phyloP scores from a whole-genome alignment of 805 yeast species.

The Vanderwaltozyma verrucispora region DNA sequence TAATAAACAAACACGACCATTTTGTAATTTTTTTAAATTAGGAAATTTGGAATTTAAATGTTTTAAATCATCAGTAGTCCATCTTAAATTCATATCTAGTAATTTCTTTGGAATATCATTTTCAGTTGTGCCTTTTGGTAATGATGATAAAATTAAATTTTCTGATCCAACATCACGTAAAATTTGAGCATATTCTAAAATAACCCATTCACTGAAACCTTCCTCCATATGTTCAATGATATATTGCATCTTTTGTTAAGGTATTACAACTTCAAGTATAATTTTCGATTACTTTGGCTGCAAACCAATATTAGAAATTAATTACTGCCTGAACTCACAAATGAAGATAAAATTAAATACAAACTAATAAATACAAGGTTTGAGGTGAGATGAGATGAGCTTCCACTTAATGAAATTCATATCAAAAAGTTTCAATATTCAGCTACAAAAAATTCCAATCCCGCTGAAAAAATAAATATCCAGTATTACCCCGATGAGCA shows the following conservation, averaged over 20 bases:
- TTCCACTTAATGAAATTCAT: no score
- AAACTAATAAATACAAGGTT: no score
- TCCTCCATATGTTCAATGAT: conserved; percentile 96
- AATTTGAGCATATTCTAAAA: conserved; percentile 74
- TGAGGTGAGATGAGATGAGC: no score
- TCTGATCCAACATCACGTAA: conserved; percentile 72
- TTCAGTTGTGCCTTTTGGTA: conserved; percentile 53
- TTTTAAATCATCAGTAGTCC: conserved; percentile 69
- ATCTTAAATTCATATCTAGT: conserved; percentile 53
- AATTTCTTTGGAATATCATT: conserved; percentile 55
- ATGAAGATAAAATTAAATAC: no score
- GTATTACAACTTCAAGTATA: no score
- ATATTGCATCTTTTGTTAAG: conserved; percentile 54
- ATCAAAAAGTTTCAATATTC: no score
- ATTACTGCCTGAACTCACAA: no score
- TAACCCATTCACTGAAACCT: conserved; percentile 95
- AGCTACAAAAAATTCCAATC: no score
- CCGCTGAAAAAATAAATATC: no score
- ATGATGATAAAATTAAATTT: conserved; percentile 65
- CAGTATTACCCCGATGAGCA: no score
- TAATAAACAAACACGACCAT: conserved; percentile 59
- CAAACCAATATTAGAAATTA: no score
- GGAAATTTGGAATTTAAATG: conserved; percentile 31
- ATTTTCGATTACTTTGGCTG: no score
- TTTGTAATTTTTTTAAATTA: conserved; percentile 36